Percentiles rank a stretch among this genome's conserved stretches.
These are phyloP conservation scores for Mycena olivaceomarginata DNA, from an alignment of 768 basidiomycete genomes.

Conservation along the genomic window DNA sequence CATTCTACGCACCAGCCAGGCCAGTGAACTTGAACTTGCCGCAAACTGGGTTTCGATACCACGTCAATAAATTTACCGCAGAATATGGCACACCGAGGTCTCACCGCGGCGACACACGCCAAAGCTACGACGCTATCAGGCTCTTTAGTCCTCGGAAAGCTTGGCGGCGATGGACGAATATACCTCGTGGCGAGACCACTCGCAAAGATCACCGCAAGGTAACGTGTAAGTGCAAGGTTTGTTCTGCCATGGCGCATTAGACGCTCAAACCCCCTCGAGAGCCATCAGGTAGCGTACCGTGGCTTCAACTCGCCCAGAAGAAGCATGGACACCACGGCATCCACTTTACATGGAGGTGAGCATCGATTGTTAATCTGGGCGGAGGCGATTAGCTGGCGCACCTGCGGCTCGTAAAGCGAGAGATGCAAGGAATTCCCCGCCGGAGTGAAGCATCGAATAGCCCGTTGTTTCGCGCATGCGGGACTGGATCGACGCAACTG, in stretches of 20 bases:
- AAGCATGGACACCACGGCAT: constrained; percentile 14
- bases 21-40: constrained; percentile 13
- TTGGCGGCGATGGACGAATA: background rate
- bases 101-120: constrained; percentile 12
- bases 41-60: constrained; percentile 1
- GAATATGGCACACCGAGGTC: constrained; percentile 3
- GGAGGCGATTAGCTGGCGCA: constrained; percentile 7
- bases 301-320: constrained; percentile 11
- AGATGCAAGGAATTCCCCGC: constrained; percentile 12
- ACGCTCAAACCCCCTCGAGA: background rate
- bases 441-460: constrained; percentile 5
- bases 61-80: background rate
- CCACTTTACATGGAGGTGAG: constrained; percentile 15
- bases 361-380: background rate
- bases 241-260: constrained; percentile 8
- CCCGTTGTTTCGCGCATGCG: constrained; percentile 7
- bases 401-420: constrained; percentile 14
- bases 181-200: constrained; percentile 15
- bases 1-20: constrained; percentile 7
- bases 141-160: background rate
- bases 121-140: constrained; percentile 7
- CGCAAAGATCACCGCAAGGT: constrained; percentile 5
- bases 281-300: constrained; percentile 2
- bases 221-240: constrained; percentile 14
- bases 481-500: constrained; percentile 5